Conservation (phyloP, 257 asterid species). For the Nicotiana obtusifolia region DNA sequence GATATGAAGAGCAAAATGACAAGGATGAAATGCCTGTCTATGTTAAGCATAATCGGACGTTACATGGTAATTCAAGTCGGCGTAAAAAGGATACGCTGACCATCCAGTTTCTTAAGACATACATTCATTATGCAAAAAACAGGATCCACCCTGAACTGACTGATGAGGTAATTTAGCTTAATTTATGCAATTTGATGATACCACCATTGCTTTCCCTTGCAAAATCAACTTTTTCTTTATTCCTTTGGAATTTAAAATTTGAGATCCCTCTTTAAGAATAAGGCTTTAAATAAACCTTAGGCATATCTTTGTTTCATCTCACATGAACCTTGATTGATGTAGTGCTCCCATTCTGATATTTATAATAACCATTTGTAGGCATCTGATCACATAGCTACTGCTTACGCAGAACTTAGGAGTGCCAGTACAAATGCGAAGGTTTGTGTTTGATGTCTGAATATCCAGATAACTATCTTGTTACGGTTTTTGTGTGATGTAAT, state of each 20-base stretch:
- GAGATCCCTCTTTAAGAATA: background rate
- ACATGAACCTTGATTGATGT: background rate
- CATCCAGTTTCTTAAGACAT: slow-evolving; percentile 83
- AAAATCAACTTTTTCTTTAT: background rate
- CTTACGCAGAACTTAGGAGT: slow-evolving; percentile 88
- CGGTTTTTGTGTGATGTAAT: slow-evolving; percentile 5
- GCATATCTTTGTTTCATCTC: background rate
- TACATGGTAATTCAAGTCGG: slow-evolving; percentile 61
- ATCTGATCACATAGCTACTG: slow-evolving; percentile 84
- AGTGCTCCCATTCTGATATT: slow-evolving; percentile 16
- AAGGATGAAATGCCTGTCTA: slow-evolving; percentile 66
- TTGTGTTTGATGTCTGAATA: slow-evolving; percentile 10
- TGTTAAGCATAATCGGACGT: slow-evolving; percentile 75
- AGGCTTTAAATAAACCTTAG: background rate
- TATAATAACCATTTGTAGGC: slow-evolving; percentile 43
- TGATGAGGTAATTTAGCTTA: slow-evolving; percentile 59
- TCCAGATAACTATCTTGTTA: slow-evolving; percentile 13
- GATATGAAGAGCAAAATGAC: slow-evolving; percentile 56
- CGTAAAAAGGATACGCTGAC: slow-evolving; percentile 74
- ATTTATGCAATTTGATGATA: background rate
- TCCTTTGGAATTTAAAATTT: background rate
- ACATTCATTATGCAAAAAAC: slow-evolving; percentile 78
- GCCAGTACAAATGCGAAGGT: slow-evolving; percentile 89
- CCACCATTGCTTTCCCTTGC: background rate
- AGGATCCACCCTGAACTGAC: slow-evolving; percentile 94